Evolutionary conservation across 2,329 filamentous ascomycete genomes (phyloP), one percentile per base, ranked within the genome.

Genomic region (Penicillium sp.): DNA sequence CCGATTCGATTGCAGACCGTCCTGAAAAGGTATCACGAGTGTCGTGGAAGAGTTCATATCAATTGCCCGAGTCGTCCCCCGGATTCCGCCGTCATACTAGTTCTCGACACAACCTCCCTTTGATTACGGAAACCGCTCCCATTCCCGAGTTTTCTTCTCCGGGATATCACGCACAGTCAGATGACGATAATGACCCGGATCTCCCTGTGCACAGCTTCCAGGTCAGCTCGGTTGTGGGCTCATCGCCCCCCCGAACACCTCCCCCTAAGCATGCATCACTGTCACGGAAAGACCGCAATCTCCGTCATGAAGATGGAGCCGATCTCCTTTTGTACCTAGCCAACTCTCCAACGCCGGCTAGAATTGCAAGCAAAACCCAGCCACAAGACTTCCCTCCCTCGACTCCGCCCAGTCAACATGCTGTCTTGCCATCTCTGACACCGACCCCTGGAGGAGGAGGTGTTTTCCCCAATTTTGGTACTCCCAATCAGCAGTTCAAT

Each of bases 231-330:
- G 84, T 87, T 70, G 80, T 88, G 57, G 86, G 84, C 51, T 92
- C 91, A n/a, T 96, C 93, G 13, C 93, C 93, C 44, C 93, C 93
- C 44, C 88, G 89, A 62, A 96, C 92, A 53, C 92, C 92, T n/a
- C 91, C 86, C 17, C 82, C 90, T 30, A 86, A 74, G 82, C 85
- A 69, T 75, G 78, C 69, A 75, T 85, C 69, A 64, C 79, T 83
- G 80, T 61, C 83, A 74, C 75, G 84, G 80, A 68, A 68, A 66
- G 83, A 84, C 60, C 82, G 81, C 68, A 76, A 82, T 56, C 82
- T 79, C 51, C 84, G 85, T 26, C 90, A 89, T 63, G 89, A 95
- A 72, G 91, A 97, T 72, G 93, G 92, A 31, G 91, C 90, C 17
- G 91, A 92, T 75, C 79, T 94, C 44, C 81, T 95, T 26, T 83